phyloP scores from a whole-genome alignment of 306 rosid genomes.

The Lathyrus sativus region DNA sequence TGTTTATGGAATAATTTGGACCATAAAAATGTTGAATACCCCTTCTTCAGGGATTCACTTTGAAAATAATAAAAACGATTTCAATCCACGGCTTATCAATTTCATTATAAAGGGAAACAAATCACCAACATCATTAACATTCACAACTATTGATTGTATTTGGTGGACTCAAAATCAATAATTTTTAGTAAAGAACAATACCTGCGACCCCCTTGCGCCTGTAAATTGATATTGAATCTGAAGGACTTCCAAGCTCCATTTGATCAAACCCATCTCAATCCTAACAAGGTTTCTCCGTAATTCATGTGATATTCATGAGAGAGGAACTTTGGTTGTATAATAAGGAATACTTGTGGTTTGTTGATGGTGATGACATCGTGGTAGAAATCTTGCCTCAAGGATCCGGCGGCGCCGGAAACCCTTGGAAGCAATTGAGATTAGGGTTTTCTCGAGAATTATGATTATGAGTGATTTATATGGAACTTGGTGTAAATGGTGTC shows the following conservation, averaged over 20 bases:
- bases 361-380: neutral
- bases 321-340: neutral
- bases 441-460: neutral
- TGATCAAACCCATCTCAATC: neutral
- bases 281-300: neutral
- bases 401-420: neutral
- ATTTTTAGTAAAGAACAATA: neutral
- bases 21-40: neutral
- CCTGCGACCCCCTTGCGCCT: neutral
- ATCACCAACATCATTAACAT: neutral
- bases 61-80: neutral
- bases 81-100: neutral
- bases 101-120: neutral
- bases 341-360: neutral
- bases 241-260: neutral
- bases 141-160: neutral
- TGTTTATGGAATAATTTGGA: neutral
- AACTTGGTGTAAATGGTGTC: neutral
- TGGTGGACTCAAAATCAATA: neutral
- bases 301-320: neutral
- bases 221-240: neutral
- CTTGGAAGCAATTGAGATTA: neutral
- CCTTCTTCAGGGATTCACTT: neutral
- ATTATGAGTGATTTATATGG: neutral
- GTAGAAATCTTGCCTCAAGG: neutral